phyloP scores from a whole-genome alignment of 495 filamentous ascomycete species.

The Talaromyces adpressus region DNA sequence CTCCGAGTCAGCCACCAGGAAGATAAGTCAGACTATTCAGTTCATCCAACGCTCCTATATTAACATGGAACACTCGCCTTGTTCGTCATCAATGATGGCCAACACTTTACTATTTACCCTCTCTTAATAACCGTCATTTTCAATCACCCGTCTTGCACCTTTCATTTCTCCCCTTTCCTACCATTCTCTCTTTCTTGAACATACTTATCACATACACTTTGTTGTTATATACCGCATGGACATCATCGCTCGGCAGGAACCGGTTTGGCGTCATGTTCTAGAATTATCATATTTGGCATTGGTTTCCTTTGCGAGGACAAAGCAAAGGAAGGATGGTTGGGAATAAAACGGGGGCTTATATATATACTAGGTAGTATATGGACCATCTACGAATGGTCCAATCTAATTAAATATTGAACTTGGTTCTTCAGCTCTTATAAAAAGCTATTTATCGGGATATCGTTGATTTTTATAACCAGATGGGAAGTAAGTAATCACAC shows the following conservation, averaged over 20 bases:
- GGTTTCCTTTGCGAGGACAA: neutral
- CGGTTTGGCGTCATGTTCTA: neutral
- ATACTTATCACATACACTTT: neutral
- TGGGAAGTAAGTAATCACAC: slow-evolving; percentile 10
- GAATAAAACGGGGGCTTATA: neutral
- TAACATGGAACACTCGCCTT: too few species aligned
- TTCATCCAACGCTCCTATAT: too few species aligned
- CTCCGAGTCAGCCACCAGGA: neutral
- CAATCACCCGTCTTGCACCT: neutral
- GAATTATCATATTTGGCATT: neutral
- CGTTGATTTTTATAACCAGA: neutral
- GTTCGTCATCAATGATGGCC: neutral
- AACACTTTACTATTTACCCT: neutral
- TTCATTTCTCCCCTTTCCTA: neutral
- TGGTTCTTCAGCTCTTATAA: neutral
- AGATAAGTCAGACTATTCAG: neutral
- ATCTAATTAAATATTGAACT: neutral
- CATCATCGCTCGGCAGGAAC: neutral
- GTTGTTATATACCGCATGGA: neutral
- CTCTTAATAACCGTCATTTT: neutral
- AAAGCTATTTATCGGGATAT: neutral
- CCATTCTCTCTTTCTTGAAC: neutral
- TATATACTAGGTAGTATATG: neutral
- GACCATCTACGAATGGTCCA: neutral
- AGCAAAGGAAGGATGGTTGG: neutral